Base-by-base conservation (phyloP, 805 yeast species). In the Ascoidea rubescens region DNA sequence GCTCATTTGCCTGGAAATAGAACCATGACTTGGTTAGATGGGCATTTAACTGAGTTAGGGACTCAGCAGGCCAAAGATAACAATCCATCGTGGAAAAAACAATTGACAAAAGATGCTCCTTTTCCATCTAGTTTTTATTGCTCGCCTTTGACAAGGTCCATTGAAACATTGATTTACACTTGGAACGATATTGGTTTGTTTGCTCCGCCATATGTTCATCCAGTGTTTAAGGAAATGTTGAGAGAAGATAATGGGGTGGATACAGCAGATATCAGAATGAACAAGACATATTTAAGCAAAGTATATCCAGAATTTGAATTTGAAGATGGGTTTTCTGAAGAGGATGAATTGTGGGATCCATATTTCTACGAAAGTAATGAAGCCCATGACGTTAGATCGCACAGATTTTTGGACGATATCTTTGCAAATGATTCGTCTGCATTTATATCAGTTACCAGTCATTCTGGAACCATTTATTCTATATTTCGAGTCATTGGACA, bases 141-240 rank as follows among this genome's bases (percentile, higher is more conserved):
- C 32, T 79, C 85, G 1, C 87, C 88, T 0, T 72, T 82, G 65
- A 78, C 82, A 48, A 70, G 88, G 58, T 77, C 85, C 28, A 67
- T 76, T n/a, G 73, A 73, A 58, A 82, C 88, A 0, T 67, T 75
- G 55, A 66, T 69, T 5, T 62, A 70, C 48, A 80, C 87, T 1
- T 75, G 79, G 75, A 62, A 68, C 8, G 75, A 68, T n/a, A 51
- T 56, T 31, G 31, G n/a, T 28, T 17, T 30, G 21, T 30, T 16
- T 10, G n/a, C 33, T 47, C 14, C 16, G 2, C 21, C 45, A 2
- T 50, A 53, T 12, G 45, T 44, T 37, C 28, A 43, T 7, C 52
- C 52, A 31, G n/a, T 46, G 31, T 62, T 65, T 45, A 65, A 68
- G 32, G 87, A 81, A 56, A 66, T 70, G 37, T 57, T 81, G 5